Conservation (phyloP, 148 eudicot genomes). For the Euryodendron excelsum region DNA sequence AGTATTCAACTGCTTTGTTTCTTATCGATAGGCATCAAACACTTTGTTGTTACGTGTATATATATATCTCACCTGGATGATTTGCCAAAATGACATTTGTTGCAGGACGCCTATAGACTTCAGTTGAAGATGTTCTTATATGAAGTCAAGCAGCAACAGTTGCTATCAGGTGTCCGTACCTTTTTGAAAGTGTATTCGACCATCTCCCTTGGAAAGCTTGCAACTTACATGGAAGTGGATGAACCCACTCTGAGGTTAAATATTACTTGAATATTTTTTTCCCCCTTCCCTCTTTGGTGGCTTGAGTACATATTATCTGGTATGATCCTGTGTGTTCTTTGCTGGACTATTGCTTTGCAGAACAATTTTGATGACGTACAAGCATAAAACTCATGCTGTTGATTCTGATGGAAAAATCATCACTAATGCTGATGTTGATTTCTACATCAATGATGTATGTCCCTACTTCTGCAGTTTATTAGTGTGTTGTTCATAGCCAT, state of each 20-base stretch:
- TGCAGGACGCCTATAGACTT: slow-evolving; percentile 96
- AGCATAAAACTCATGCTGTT: slow-evolving; percentile 91
- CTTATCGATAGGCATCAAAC: not conserved
- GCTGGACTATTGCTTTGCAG: slow-evolving; percentile 32
- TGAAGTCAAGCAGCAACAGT: slow-evolving; percentile 96
- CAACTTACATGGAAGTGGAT: slow-evolving; percentile 88
- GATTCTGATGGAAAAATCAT: slow-evolving; percentile 70
- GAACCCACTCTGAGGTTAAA: slow-evolving; percentile 77
- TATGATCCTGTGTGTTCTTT: not conserved
- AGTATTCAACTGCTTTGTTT: not conserved
- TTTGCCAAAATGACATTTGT: not conserved
- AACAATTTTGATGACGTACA: slow-evolving; percentile 92
- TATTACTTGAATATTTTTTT: not conserved
- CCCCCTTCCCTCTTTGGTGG: not conserved
- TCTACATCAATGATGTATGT: slow-evolving; percentile 84
- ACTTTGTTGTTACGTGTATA: not conserved
- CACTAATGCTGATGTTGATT: slow-evolving; percentile 89
- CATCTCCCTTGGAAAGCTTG: slow-evolving; percentile 79
- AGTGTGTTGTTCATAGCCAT: slow-evolving; percentile 1
- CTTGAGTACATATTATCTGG: not conserved
- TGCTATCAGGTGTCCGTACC: slow-evolving; percentile 74
- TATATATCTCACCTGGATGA: not conserved
- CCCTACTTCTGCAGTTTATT: not conserved
- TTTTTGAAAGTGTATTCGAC: slow-evolving; percentile 90
- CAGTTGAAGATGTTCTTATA: slow-evolving; percentile 94